These are phyloP conservation scores for Naegleria fowleri DNA, from an alignment of 208 protist genomes.

Conservation along the genomic window DNA sequence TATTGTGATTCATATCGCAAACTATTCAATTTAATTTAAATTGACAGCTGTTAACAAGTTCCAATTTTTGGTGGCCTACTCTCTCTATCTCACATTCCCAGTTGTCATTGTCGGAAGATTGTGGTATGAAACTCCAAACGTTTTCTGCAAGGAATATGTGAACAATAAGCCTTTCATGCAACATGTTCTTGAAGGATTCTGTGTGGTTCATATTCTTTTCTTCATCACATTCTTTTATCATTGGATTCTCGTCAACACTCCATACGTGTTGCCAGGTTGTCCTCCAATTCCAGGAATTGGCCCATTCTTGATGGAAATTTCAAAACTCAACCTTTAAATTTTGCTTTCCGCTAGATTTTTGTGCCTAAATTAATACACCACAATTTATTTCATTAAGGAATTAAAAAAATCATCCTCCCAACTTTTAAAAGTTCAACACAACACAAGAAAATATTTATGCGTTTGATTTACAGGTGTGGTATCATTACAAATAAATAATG, in stretches of 20 bases:
- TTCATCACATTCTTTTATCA: background rate
- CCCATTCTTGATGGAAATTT: background rate
- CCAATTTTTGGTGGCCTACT: constrained; percentile 2
- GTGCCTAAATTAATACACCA: too few relatives aligned
- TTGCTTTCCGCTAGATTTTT: background rate
- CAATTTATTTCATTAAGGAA: too few relatives aligned
- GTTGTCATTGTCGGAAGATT: constrained; percentile 8
- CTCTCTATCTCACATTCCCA: constrained; percentile 16
- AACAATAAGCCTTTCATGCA: background rate
- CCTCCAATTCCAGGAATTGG: background rate
- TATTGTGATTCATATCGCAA: too few relatives aligned
- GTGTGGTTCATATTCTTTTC: background rate
- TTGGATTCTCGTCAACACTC: background rate
- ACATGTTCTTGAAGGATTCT: background rate
- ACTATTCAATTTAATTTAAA: too few relatives aligned
- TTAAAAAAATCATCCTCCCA: too few relatives aligned
- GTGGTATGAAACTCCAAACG: constrained; percentile 14
- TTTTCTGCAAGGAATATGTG: background rate
- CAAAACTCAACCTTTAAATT: background rate
- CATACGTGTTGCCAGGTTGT: background rate
- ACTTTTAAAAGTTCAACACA: background rate
- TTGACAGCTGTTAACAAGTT: background rate
- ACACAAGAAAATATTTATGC: background rate
- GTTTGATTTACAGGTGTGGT: background rate
- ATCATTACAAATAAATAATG: background rate